A percentile compares a stretch with the other conserved stretches of the same genome.
Evolutionary conservation across 1,139 yeast species (phyloP).

Genomic region (Yarrowia galli): DNA sequence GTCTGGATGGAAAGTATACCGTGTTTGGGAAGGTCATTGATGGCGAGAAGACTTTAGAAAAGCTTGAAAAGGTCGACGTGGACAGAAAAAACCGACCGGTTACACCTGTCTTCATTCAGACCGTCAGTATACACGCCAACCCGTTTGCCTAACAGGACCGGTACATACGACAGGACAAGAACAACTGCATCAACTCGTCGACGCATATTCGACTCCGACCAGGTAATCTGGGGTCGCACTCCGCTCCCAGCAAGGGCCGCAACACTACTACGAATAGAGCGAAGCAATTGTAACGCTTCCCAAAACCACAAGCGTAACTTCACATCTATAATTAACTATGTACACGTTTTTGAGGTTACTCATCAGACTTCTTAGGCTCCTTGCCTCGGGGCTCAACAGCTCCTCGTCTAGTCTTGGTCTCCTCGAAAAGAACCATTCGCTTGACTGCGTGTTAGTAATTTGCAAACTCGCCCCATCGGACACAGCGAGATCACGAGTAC

Average conservation of each 20-base stretch:
- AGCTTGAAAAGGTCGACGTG: conserved; percentile 53
- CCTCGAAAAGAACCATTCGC: conserved; percentile 87
- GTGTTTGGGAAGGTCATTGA: conserved; percentile 63
- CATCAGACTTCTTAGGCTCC: conserved; percentile 55
- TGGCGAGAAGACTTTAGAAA: conserved; percentile 51
- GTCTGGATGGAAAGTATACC: conserved; percentile 64
- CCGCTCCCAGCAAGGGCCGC: no score
- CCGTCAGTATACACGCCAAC: conserved; percentile 55
- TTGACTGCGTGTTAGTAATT: conserved; percentile 53
- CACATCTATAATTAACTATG: conserved; percentile 34
- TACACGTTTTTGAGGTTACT: conserved; percentile 15
- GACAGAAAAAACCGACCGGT: conserved; percentile 55
- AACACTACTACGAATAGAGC: no score
- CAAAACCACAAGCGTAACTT: no score
- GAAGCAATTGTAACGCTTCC: no score
- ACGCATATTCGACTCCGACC: no score
- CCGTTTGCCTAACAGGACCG: conserved; percentile 49
- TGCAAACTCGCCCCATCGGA: no score
- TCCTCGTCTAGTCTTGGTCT: conserved; percentile 82
- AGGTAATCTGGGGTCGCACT: no score
- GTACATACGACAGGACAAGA: no score
- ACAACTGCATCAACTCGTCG: no score
- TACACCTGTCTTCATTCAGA: conserved; percentile 51
- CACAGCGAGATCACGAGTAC: no score
- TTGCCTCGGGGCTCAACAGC: conserved; percentile 49